A percentile compares a stretch with the other conserved stretches of the same genome.
phyloP scores from a whole-genome alignment of 768 basidiomycete species.

The Rossbeevera mucosa region DNA sequence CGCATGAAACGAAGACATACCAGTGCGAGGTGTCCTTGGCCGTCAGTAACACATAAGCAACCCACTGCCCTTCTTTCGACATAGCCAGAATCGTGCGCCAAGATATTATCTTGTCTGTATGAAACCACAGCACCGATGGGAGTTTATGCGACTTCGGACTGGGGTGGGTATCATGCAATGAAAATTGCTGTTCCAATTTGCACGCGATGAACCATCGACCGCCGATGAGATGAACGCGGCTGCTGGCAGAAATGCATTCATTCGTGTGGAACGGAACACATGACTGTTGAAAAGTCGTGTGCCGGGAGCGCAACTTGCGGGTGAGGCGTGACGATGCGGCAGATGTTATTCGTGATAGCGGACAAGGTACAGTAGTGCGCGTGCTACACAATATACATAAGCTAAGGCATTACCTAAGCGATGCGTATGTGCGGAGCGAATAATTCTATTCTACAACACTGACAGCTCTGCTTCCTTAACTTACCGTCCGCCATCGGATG shows the following conservation, averaged over 20 bases:
- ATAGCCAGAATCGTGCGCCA: not conserved
- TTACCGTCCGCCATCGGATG: no score
- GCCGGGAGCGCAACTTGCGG: no score
- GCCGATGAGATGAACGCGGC: not conserved
- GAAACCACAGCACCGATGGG: not conserved
- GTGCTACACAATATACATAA: no score
- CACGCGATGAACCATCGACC: not conserved
- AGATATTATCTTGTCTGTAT: not conserved
- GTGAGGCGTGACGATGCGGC: no score
- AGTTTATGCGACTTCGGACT: not conserved
- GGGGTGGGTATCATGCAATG: not conserved
- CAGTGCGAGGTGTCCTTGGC: not conserved
- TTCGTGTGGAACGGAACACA: not conserved
- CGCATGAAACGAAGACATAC: not conserved
- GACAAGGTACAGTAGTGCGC: no score
- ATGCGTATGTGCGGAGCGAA: no score
- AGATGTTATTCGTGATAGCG: no score
- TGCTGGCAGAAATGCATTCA: no score
- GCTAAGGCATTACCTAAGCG: no score
- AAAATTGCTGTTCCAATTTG: not conserved
- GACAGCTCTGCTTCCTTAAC: no score
- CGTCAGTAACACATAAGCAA: not conserved
- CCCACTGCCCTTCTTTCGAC: not conserved
- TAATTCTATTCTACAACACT: no score
- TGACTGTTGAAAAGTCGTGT: no score